These are phyloP conservation scores for Neopestalotiopsis clavispora DNA, from an alignment of 2,329 filamentous ascomycete genomes.

Conservation along the genomic window DNA sequence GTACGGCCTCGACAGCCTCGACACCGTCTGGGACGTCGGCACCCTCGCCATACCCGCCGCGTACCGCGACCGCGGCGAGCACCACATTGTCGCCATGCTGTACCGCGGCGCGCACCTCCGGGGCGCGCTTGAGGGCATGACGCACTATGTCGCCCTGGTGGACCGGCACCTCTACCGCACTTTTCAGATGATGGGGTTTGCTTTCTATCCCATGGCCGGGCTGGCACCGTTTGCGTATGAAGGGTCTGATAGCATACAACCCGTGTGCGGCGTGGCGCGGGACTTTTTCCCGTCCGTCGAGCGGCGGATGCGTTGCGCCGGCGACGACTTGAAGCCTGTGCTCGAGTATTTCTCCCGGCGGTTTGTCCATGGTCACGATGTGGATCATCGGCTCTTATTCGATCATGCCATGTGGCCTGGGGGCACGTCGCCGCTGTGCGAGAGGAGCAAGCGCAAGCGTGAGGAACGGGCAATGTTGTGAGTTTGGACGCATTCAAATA, in stretches of 20 bases:
- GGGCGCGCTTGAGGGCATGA: slow-evolving; percentile 15
- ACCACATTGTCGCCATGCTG: slow-evolving; percentile 19
- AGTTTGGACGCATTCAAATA: background rate
- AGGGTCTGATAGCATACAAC: slow-evolving; percentile 17
- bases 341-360: slow-evolving; percentile 12
- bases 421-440: slow-evolving; percentile 15
- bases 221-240: slow-evolving; percentile 18
- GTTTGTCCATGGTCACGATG: slow-evolving; percentile 16
- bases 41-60: slow-evolving; percentile 17
- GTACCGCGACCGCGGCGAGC: slow-evolving; percentile 16
- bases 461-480: background rate
- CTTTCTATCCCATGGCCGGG: slow-evolving; percentile 18
- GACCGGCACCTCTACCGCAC: slow-evolving; percentile 19
- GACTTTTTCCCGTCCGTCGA: slow-evolving; percentile 16
- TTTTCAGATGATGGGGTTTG: slow-evolving; percentile 17
- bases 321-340: slow-evolving; percentile 7
- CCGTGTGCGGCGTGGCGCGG: slow-evolving; percentile 15
- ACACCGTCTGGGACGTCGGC: slow-evolving; percentile 21
- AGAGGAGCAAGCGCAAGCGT: background rate
- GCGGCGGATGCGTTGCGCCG: background rate
- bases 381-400: slow-evolving; percentile 23
- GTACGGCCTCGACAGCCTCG: slow-evolving; percentile 14
- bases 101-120: slow-evolving; percentile 20
- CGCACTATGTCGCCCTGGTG: slow-evolving; percentile 20
- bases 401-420: slow-evolving; percentile 17